Conservation (phyloP, 768 basidiomycete genomes). For the Gelatoporia subvermispora region DNA sequence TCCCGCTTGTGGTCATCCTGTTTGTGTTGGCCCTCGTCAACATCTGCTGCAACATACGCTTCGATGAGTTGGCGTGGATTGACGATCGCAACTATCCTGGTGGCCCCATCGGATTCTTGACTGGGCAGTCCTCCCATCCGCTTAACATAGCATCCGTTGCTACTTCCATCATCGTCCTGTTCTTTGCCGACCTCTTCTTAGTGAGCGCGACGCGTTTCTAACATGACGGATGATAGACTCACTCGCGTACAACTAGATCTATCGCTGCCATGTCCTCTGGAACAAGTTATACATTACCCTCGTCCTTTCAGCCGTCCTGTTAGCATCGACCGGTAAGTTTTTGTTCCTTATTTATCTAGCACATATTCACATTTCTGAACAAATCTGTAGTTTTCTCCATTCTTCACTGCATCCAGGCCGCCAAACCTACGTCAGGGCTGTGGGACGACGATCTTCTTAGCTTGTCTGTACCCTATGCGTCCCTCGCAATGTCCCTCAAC, state of each 20-base stretch:
- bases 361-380: too few species aligned
- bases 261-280: slow-evolving; percentile 3
- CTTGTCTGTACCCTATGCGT: slow-evolving; percentile 20
- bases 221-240: neutral
- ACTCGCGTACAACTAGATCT: neutral
- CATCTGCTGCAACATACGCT: slow-evolving; percentile 1
- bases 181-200: neutral
- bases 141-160: neutral
- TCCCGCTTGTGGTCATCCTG: neutral
- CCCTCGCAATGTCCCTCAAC: slow-evolving; percentile 18
- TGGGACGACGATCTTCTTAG: slow-evolving; percentile 8
- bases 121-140: neutral
- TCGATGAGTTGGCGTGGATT: slow-evolving; percentile 2
- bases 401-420: slow-evolving; percentile 13
- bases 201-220: neutral
- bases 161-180: neutral
- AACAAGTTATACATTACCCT: neutral
- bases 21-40: slow-evolving; percentile 1
- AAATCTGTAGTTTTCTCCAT: slow-evolving; percentile 14
- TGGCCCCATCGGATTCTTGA: neutral
- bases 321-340: neutral
- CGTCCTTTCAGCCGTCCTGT: neutral
- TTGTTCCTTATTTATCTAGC: neutral
- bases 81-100: too few species aligned
- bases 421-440: slow-evolving; percentile 10